Conservation (phyloP, 2,329 filamentous ascomycete genomes). For the Lachnellula hyalina region DNA sequence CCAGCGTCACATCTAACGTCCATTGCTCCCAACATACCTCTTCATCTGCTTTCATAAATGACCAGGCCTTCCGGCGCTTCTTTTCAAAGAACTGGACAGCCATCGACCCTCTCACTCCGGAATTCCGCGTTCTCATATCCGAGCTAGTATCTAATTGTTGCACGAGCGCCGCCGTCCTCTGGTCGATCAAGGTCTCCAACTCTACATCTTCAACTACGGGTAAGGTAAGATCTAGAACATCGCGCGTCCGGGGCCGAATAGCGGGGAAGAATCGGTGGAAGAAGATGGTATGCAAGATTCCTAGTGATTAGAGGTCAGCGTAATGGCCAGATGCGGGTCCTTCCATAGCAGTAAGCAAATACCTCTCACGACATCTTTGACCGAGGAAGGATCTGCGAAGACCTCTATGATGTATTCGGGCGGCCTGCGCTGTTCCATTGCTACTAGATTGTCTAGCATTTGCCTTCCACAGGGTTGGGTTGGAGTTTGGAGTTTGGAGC, state of each 20-base stretch:
- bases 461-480: neutral
- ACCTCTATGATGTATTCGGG: slow-evolving; percentile 92
- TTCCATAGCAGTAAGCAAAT: slow-evolving; percentile 21
- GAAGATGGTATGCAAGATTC: slow-evolving; percentile 94
- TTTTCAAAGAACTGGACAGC: slow-evolving; percentile 94
- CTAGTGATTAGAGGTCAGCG: slow-evolving; percentile 40
- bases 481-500: neutral
- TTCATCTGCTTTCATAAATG: slow-evolving; percentile 75
- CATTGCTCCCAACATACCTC: slow-evolving; percentile 97
- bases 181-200: slow-evolving; percentile 89
- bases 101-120: slow-evolving; percentile 68
- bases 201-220: slow-evolving; percentile 86
- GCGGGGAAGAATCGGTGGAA: slow-evolving; percentile 97
- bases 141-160: slow-evolving; percentile 66
- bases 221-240: slow-evolving; percentile 84
- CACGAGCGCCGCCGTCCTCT: slow-evolving; percentile 72
- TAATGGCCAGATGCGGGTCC: neutral
- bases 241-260: slow-evolving; percentile 74
- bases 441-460: slow-evolving; percentile 11
- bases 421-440: slow-evolving; percentile 60
- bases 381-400: slow-evolving; percentile 83
- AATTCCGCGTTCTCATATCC: slow-evolving; percentile 34
- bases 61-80: slow-evolving; percentile 77
- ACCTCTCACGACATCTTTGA: slow-evolving; percentile 93
- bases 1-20: slow-evolving; percentile 90